Base-by-base conservation (phyloP, 2,329 filamentous ascomycete species). In the Didymellaceae sp. region DNA sequence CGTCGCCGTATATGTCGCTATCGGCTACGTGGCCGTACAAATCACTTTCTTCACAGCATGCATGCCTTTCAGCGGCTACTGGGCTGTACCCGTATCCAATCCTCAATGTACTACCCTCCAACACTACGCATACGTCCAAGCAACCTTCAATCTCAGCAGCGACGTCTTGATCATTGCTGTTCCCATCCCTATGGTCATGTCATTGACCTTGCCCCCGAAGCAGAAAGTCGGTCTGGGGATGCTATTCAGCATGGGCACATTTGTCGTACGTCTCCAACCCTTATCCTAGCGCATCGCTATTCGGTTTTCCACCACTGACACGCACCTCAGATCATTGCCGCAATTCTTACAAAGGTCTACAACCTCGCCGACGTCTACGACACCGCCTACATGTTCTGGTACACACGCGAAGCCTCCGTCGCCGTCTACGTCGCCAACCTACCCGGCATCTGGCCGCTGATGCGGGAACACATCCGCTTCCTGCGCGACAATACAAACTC, bases 141-240 rank as follows among this genome's bases (percentile, higher is more conserved):
- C 81, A 1, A 74, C 78, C 4, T 79, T 86, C 62, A 86, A 87
- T 58, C 80, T 86, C 39, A 78, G 80, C 2, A 84, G 82, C 20
- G 84, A 86, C 55, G 28, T 85, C 2, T 76, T 82, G 71, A 85
- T 87, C 63, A 79, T 86, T 21, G 62, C 76, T 3, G 79, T 86
- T 16, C 82, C 83, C 1, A 75, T 86, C 55, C 82, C 83, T 1
- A 69, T 82, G 44, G 61, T 86, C 20, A 57, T 80, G 9, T 75
- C 75, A 20, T 77, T 83, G 1, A 76, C 78, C 35, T 72, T 86
- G 2, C 71, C 76, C 5, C 31, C 73, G 1, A 80, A 77, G 62
- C 78, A 82, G 61, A 86, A 86, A 66, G 44, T 78, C 0, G 74
- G 83, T 1, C 75, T 86, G 1, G 61, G 74, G n/a, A 55, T 73